Conservation (phyloP, 495 filamentous ascomycete species). For the Cryomyces minteri region DNA sequence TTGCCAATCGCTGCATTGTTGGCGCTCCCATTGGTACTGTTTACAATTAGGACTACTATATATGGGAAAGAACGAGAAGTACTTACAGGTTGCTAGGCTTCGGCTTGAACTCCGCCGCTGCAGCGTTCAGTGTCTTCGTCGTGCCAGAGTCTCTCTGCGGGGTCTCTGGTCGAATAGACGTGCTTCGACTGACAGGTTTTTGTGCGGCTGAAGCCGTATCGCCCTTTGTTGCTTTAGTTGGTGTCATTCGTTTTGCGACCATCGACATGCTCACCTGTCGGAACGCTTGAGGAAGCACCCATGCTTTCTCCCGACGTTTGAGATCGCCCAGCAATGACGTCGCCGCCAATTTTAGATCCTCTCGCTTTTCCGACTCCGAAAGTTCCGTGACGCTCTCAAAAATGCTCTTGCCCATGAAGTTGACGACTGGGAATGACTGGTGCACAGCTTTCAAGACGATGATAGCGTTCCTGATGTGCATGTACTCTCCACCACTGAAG, state of each 20-base stretch:
- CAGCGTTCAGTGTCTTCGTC: slow-evolving; percentile 10
- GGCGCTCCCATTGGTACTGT: slow-evolving; percentile 2
- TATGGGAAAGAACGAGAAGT: not conserved
- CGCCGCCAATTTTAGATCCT: slow-evolving; percentile 84
- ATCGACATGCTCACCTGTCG: slow-evolving; percentile 13
- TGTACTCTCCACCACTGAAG: slow-evolving; percentile 70
- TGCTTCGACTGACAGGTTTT: slow-evolving; percentile 4
- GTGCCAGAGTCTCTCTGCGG: slow-evolving; percentile 5
- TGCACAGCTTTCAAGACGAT: slow-evolving; percentile 68
- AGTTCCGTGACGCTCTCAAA: slow-evolving; percentile 44
- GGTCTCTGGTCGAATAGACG: slow-evolving; percentile 8
- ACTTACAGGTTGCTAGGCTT: slow-evolving; percentile 5
- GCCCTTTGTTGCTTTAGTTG: slow-evolving; percentile 3
- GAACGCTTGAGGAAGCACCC: slow-evolving; percentile 78
- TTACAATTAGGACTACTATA: slow-evolving; percentile 4
- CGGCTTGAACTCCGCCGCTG: slow-evolving; percentile 15
- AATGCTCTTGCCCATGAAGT: slow-evolving; percentile 67
- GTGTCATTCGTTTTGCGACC: slow-evolving; percentile 7
- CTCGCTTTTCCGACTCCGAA: slow-evolving; percentile 50
- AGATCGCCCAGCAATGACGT: slow-evolving; percentile 68
- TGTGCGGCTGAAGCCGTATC: not conserved
- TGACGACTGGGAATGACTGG: slow-evolving; percentile 68
- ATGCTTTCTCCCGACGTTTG: slow-evolving; percentile 55
- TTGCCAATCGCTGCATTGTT: slow-evolving; percentile 3
- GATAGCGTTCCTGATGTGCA: slow-evolving; percentile 94